phyloP scores from a whole-genome alignment of 495 filamentous ascomycete genomes.

The Bryoglossum gracile region DNA sequence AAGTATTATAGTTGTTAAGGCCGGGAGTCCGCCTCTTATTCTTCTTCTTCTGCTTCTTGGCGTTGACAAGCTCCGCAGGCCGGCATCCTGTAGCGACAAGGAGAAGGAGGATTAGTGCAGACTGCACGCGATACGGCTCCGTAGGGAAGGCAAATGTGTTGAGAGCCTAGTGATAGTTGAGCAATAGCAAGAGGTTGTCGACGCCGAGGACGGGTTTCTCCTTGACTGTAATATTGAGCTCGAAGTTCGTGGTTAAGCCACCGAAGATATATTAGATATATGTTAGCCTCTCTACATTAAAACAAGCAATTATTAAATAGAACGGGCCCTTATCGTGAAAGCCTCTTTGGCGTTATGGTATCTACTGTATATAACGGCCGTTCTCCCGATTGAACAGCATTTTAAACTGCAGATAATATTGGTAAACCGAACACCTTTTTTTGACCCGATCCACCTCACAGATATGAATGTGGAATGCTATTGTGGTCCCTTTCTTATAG shows the following conservation, averaged over 20 bases:
- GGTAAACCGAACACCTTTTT: conserved; percentile 10
- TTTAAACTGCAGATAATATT: conserved; percentile 27
- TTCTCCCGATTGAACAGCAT: conserved; percentile 22
- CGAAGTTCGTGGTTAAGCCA: conserved; percentile 18
- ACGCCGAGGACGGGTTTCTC: conserved; percentile 24
- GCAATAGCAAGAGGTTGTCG: conserved; percentile 23
- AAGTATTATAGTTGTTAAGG: conserved; percentile 6
- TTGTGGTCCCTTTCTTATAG: conserved; percentile 25
- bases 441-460: conserved; percentile 24
- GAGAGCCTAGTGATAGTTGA: conserved; percentile 25
- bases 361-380: conserved; percentile 24
- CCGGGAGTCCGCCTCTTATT: background rate
- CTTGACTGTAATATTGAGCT: conserved; percentile 27
- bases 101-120: conserved; percentile 15
- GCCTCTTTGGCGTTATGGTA: conserved; percentile 25
- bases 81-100: conserved; percentile 15
- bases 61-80: conserved; percentile 19
- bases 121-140: conserved; percentile 22
- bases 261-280: conserved; percentile 24
- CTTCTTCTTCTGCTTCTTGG: conserved; percentile 7
- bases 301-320: conserved; percentile 7
- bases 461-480: conserved; percentile 23
- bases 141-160: conserved; percentile 24
- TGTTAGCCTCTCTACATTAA: conserved; percentile 6
- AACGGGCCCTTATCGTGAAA: conserved; percentile 29